Base-by-base conservation (phyloP, 225 moss, liverwort and hornwort genomes). In the Takakia lepidozioides region DNA sequence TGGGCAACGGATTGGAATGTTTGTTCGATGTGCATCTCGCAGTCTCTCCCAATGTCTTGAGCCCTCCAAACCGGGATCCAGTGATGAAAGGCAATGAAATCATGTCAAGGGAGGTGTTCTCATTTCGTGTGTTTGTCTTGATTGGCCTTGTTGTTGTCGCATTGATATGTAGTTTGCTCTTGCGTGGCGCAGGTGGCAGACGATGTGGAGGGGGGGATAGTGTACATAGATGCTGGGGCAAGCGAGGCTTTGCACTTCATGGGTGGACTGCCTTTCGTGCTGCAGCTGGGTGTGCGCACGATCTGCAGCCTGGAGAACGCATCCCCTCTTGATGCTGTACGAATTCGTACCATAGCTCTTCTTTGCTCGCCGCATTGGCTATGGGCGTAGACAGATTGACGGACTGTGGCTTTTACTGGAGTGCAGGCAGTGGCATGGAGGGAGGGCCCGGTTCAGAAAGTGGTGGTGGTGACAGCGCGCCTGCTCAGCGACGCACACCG, bases 221-320 rank as follows among this genome's bases (percentile, higher is more conserved):
- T 92, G 3, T 92, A 92, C 34, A 72, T 92, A 67, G 92, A 92
- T 46, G 82, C 85, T 55, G 92, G 92, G 59, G 87, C 88, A 32
- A 87, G 84, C 51, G 92, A 88, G 68, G 82, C 82, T 40, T 65
- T 88, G 41, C 92, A 88, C 66, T 93, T 83, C 60, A 63, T 75
- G 55, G 92, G 92, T 30, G 92, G 92, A 18, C 58, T 93, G 13
- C 73, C 88, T n/a, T 74, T 85, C 19, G 55, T 93, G 50, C 78
- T 93, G 29, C 85, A 85, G 60, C 55, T 93, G 25, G 92, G 92
- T 17, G 85, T 74, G 45, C 74, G 85, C 52, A 67, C 83, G 46
- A 61, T 93, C 29, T 93, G 92, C 65, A 81, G 92, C 75, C 71
- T 93, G 71, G 88, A 93, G 58, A 83, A 85, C 44, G 88, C 92